Percentiles rank a stretch among this genome's conserved stretches.
These are phyloP conservation scores for Ascoidea tarda DNA, from an alignment of 805 yeast genomes.

Conservation along the genomic window DNA sequence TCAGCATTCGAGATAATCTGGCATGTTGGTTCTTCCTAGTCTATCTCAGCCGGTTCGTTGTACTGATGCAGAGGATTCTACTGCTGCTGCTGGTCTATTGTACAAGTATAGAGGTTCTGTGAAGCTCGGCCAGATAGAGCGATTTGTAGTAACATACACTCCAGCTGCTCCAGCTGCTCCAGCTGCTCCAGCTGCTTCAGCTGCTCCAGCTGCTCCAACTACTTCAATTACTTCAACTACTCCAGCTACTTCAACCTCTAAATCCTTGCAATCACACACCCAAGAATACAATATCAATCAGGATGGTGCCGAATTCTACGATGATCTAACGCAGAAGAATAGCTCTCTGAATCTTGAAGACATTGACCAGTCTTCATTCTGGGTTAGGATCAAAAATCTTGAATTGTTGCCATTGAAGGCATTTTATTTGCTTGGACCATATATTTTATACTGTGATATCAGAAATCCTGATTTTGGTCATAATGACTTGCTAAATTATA, in stretches of 20 bases:
- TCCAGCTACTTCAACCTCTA: constrained; percentile 13
- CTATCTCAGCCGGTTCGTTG: too few relatives aligned
- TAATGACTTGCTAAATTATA: constrained; percentile 32
- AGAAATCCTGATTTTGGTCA: constrained; percentile 40
- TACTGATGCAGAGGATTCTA: neutral
- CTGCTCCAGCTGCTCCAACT: constrained; percentile 1
- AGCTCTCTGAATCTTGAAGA: too few relatives aligned
- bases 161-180: constrained; percentile 1
- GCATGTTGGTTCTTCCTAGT: too few relatives aligned
- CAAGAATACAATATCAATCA: neutral
- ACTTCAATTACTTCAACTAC: neutral
- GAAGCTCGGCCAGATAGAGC: neutral
- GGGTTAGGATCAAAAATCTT: constrained; percentile 45
- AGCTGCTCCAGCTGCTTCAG: constrained; percentile 2
- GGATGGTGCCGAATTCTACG: constrained; percentile 4
- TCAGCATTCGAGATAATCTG: too few relatives aligned
- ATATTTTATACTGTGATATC: constrained; percentile 58
- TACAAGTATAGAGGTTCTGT: neutral
- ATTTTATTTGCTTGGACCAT: constrained; percentile 67
- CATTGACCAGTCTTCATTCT: constrained; percentile 17
- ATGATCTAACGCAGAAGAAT: neutral
- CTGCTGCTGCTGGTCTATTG: neutral
- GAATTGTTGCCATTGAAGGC: constrained; percentile 54
- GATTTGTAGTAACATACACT: neutral
- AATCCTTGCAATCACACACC: neutral